A percentile compares a stretch with the other conserved stretches of the same genome.
These are phyloP conservation scores for Boletus rubescentipes DNA, from an alignment of 768 basidiomycete genomes.

Conservation along the genomic window DNA sequence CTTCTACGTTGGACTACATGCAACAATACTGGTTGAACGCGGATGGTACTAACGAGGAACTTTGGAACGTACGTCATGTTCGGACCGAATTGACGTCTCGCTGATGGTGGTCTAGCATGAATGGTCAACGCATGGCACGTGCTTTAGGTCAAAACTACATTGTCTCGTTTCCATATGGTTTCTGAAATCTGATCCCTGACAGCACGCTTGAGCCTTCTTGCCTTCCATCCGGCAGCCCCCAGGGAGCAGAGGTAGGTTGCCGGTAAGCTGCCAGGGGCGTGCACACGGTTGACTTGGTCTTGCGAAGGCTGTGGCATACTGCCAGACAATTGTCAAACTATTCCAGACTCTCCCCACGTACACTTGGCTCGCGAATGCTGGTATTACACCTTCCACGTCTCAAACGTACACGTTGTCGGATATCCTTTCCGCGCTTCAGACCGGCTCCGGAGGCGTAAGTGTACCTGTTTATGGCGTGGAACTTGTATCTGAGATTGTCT, in stretches of 20 bases:
- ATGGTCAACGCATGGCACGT: constrained; percentile 68
- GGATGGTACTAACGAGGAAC: constrained; percentile 55
- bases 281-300: not conserved
- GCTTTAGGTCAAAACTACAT: constrained; percentile 29
- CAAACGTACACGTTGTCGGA: constrained; percentile 57
- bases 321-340: constrained; percentile 53
- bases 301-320: constrained; percentile 64
- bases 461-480: not conserved
- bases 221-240: constrained; percentile 56
- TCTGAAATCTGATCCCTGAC: constrained; percentile 8
- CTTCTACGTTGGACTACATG: constrained; percentile 61
- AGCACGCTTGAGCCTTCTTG: constrained; percentile 62
- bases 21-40: constrained; percentile 60
- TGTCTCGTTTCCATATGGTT: not conserved
- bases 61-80: constrained; percentile 59
- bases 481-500: not conserved
- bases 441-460: constrained; percentile 49
- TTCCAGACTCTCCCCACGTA: constrained; percentile 75
- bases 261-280: not conserved
- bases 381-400: constrained; percentile 66
- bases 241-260: constrained; percentile 54
- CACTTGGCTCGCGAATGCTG: constrained; percentile 65
- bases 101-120: constrained; percentile 51
- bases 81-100: not conserved
- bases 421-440: constrained; percentile 53